These are phyloP conservation scores for Sparassis latifolia DNA, from an alignment of 1,284 basidiomycete genomes.

Conservation along the genomic window DNA sequence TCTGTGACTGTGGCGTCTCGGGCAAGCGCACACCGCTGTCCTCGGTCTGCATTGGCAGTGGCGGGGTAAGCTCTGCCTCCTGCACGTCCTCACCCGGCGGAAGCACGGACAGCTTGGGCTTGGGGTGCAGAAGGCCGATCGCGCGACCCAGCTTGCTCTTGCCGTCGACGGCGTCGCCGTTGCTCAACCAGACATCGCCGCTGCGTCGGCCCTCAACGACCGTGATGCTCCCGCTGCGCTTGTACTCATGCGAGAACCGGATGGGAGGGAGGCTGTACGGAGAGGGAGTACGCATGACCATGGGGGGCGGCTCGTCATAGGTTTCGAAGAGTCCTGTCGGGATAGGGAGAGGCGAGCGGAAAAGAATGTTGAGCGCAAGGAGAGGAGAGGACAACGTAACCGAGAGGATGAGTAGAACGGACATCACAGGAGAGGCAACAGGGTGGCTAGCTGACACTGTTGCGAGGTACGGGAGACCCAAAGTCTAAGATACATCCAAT, in stretches of 20 bases:
- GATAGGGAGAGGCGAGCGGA: constrained; percentile 56
- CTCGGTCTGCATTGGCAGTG: constrained; percentile 28
- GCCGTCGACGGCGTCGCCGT: constrained; percentile 60
- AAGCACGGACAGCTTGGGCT: constrained; percentile 60
- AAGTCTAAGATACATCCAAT: constrained; percentile 29
- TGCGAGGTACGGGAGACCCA: constrained; percentile 56
- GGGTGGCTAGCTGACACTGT: constrained; percentile 32
- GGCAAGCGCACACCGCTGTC: constrained; percentile 30
- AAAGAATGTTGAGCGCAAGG: constrained; percentile 50
- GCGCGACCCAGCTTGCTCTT: constrained; percentile 54
- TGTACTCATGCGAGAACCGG: constrained; percentile 45
- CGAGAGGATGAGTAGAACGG: constrained; percentile 51
- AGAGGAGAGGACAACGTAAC: constrained; percentile 61
- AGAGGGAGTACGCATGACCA: constrained; percentile 35
- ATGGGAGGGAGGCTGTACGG: constrained; percentile 32
- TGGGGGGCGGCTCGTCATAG: constrained; percentile 36
- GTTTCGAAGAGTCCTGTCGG: constrained; percentile 56
- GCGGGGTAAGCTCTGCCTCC: constrained; percentile 32
- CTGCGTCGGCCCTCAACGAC: constrained; percentile 63
- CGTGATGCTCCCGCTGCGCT: constrained; percentile 55
- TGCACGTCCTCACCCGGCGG: constrained; percentile 40
- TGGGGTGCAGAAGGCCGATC: constrained; percentile 48
- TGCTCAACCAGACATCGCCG: constrained; percentile 63
- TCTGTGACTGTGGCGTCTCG: constrained; percentile 45
- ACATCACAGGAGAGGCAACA: constrained; percentile 29